Evolutionary conservation across 2,329 filamentous ascomycete species (phyloP).

Genomic region (Epicoccum sorghinum): DNA sequence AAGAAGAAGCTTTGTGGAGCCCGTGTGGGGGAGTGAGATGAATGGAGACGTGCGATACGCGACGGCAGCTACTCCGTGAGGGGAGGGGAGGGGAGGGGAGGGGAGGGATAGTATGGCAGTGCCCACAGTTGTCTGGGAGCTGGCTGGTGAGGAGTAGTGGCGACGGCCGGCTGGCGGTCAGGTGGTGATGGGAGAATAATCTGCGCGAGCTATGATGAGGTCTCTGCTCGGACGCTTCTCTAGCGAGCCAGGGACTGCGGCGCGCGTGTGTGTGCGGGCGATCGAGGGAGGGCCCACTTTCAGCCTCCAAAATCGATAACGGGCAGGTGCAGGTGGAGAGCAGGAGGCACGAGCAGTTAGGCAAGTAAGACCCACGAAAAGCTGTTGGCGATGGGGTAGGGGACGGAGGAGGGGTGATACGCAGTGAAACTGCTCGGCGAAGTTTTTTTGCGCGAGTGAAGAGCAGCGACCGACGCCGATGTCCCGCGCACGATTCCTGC

Average conservation of each 20-base stretch:
- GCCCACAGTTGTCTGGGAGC: conserved; percentile 25
- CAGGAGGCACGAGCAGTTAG: conserved; percentile 41
- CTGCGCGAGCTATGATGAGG: conserved; percentile 16
- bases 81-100: conserved; percentile 21
- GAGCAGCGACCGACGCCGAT: conserved; percentile 30
- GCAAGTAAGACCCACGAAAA: conserved; percentile 30
- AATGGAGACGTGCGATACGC: conserved; percentile 28
- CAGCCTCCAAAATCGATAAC: conserved; percentile 44
- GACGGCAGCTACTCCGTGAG: conserved; percentile 28
- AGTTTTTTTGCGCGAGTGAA: conserved; percentile 35
- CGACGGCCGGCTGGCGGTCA: conserved; percentile 22
- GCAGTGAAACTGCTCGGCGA: conserved; percentile 26
- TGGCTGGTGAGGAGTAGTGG: conserved; percentile 21
- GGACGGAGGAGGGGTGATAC: conserved; percentile 26
- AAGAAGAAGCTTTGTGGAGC: conserved; percentile 43
- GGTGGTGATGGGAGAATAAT: conserved; percentile 23
- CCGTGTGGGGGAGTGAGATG: conserved; percentile 39
- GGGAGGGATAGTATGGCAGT: conserved; percentile 7
- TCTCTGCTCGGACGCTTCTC: conserved; percentile 16
- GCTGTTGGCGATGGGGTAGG: conserved; percentile 20
- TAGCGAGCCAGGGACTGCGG: conserved; percentile 41
- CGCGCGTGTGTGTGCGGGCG: conserved; percentile 24
- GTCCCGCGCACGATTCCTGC: conserved; percentile 33
- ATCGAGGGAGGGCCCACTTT: conserved; percentile 44
- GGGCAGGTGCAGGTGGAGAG: conserved; percentile 43